phyloP scores from a whole-genome alignment of 768 basidiomycete genomes.

The Lyophyllum shimeji region DNA sequence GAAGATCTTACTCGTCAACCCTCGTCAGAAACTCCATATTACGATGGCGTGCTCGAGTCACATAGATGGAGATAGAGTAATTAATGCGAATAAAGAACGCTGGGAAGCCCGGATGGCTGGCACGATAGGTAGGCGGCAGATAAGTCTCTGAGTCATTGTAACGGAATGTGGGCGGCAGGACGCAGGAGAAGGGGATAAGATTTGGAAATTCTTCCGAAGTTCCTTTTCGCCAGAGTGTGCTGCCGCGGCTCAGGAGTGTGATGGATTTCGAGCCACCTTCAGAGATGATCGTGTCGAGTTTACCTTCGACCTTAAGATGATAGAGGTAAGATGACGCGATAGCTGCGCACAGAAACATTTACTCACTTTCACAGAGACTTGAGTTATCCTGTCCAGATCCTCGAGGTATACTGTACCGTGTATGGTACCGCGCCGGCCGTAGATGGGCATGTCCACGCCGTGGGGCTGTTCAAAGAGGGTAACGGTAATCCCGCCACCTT shows the following conservation, averaged over 20 bases:
- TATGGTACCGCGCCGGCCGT: constrained; percentile 42
- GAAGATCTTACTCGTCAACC: constrained; percentile 40
- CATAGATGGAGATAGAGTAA: constrained; percentile 46
- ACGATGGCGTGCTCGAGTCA: constrained; percentile 35
- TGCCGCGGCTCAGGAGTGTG: constrained; percentile 29
- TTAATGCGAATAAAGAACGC: constrained; percentile 37
- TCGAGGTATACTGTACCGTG: constrained; percentile 44
- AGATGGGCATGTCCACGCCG: constrained; percentile 36
- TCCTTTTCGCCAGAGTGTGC: constrained; percentile 33
- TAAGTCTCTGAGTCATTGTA: constrained; percentile 30
- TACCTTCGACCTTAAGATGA: constrained; percentile 38
- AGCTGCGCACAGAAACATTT: neutral
- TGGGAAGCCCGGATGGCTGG: constrained; percentile 30
- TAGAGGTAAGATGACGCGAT: constrained; percentile 1
- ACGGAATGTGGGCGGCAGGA: constrained; percentile 46
- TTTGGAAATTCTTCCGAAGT: constrained; percentile 20
- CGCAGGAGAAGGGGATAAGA: constrained; percentile 41
- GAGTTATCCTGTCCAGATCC: constrained; percentile 33
- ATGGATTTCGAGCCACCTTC: constrained; percentile 36
- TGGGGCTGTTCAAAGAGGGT: constrained; percentile 48
- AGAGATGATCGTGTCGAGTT: constrained; percentile 36
- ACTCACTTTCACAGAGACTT: constrained; percentile 47
- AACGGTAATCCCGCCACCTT: constrained; percentile 37
- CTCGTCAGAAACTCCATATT: constrained; percentile 45
- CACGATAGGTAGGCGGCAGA: constrained; percentile 51